Percentiles rank a stretch among this genome's conserved stretches.
These are phyloP conservation scores for Sclerotiophoma versabilis DNA, from an alignment of 2,329 filamentous ascomycete genomes.

Conservation along the genomic window DNA sequence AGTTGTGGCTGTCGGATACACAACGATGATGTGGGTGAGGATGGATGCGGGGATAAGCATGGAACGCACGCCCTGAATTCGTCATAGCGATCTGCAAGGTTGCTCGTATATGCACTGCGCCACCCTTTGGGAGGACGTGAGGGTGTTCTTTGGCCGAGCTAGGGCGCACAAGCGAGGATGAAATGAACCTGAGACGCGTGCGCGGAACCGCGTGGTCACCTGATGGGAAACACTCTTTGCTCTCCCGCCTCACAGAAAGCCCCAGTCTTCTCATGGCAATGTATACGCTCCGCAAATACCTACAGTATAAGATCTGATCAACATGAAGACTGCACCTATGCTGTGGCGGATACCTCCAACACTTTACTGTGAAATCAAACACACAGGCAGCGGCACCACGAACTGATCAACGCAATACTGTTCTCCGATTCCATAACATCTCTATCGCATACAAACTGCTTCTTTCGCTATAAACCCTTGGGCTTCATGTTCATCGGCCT, in stretches of 20 bases:
- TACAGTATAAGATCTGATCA: too few species aligned
- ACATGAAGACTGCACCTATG: too few species aligned
- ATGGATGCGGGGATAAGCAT: constrained; percentile 12
- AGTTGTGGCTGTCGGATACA: not conserved
- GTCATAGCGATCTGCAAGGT: constrained; percentile 12
- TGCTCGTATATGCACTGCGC: constrained; percentile 7
- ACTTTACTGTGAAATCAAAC: too few species aligned
- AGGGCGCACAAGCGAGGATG: not conserved
- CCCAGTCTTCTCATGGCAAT: not conserved
- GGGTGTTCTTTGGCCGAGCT: not conserved
- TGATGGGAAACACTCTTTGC: not conserved
- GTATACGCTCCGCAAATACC: not conserved
- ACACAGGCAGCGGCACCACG: too few species aligned
- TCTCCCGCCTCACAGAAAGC: too few species aligned
- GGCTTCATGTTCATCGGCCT: too few species aligned
- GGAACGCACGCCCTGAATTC: not conserved
- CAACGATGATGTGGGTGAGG: not conserved
- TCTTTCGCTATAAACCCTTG: too few species aligned
- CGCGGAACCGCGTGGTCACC: not conserved
- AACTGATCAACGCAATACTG: too few species aligned
- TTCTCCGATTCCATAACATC: too few species aligned
- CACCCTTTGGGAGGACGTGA: constrained; percentile 5
- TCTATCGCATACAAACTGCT: too few species aligned
- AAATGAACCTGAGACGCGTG: not conserved
- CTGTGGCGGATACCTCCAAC: too few species aligned